phyloP scores from a whole-genome alignment of 768 basidiomycete genomes.

The Dentipellis fragilis region DNA sequence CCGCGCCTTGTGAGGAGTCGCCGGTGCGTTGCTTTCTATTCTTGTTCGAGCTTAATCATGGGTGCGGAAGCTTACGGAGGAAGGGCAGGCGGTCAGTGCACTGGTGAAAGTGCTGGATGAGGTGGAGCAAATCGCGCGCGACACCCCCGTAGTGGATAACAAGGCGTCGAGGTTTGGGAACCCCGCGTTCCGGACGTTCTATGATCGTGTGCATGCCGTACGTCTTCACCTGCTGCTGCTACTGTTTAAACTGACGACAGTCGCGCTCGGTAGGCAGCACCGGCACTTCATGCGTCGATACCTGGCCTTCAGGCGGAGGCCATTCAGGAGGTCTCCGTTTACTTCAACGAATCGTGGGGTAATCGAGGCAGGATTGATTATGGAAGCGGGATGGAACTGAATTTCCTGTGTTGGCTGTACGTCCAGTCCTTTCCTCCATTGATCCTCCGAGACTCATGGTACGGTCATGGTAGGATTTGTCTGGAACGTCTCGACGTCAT shows the following conservation, averaged over 20 bases:
- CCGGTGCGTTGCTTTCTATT: conserved; percentile 35
- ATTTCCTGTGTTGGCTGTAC: conserved; percentile 95
- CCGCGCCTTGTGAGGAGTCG: conserved; percentile 46
- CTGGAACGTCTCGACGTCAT: conserved; percentile 63
- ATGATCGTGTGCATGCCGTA: conserved; percentile 72
- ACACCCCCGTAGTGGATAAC: conserved; percentile 83
- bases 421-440: conserved; percentile 20
- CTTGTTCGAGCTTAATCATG: neutral
- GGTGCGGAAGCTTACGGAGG: neutral
- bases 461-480: conserved; percentile 56
- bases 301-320: conserved; percentile 48
- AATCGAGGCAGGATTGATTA: conserved; percentile 90
- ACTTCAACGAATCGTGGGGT: conserved; percentile 87
- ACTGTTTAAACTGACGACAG: neutral
- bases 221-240: conserved; percentile 2
- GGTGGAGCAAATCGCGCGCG: conserved; percentile 55
- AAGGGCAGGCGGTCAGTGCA: conserved; percentile 46
- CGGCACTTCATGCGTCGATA: conserved; percentile 42
- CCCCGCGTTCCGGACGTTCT: conserved; percentile 89
- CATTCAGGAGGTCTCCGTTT: conserved; percentile 61
- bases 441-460: neutral
- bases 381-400: conserved; percentile 99
- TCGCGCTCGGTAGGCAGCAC: conserved; percentile 1
- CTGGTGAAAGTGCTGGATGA: conserved; percentile 55
- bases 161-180: conserved; percentile 91